Base-by-base conservation (phyloP, 1,139 yeast genomes). In the Arxiozyma telluris region DNA sequence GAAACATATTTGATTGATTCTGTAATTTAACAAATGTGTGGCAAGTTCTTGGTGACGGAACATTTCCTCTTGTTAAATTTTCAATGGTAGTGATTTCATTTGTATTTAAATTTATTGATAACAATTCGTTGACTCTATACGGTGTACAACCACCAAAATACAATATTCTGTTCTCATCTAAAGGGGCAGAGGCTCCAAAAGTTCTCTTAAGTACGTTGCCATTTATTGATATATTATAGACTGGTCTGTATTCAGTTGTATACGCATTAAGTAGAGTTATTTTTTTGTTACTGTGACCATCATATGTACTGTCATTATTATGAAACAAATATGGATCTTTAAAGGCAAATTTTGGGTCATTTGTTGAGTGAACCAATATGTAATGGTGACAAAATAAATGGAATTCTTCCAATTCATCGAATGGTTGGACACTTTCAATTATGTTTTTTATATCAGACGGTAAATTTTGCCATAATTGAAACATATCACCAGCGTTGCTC, bases 371-470 rank as follows among this genome's bases (percentile, higher is more conserved):
- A 4, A 84, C 73, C 41, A 85, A 74, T 44, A 83, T 74, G 64
- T 87, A 87, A 65, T 87, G 94, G 61, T 86, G 94, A 58, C 90
- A 82, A 64, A 86, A 87, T 20, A 85, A 67, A 34, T 83, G 77
- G 59, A 87, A 87, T 66, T 87, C 96, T 67, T 87, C 96, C 82
- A 87, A 79, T 68, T 87, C 96, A 65, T 87, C 96, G 68, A 87
- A 87, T 9, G 79, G 79, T 65, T 87, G 95, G 30, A 84, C 76
- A 1, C 66, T 54, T 17, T 74, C 75, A 20, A 87, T 77, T 51
- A 70, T 68, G 0, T 58, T 47, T 61, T 78, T 81, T n/a, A 72
- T 66, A 0, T 71, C 73, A 2, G 62, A 61, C 9, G 75, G 54
- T 72, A 73, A 47, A 62, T 68, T 38, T 64, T 65, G 87, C 95